phyloP scores from a whole-genome alignment of 352 stramenopile species.

The Globisporangium spiculum region DNA sequence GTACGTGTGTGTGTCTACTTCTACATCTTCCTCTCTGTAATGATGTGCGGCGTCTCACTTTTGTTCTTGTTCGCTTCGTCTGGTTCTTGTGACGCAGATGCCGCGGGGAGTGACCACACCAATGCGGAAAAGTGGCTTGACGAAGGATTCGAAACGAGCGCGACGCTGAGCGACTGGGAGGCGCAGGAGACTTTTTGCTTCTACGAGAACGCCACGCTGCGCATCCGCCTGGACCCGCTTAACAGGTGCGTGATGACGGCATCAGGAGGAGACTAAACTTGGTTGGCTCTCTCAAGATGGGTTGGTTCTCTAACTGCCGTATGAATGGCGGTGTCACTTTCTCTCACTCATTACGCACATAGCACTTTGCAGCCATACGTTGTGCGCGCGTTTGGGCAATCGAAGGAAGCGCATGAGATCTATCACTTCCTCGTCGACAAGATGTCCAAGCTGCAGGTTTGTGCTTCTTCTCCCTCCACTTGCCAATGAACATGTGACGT shows the following conservation, averaged over 20 bases:
- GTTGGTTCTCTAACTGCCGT: conserved; percentile 13
- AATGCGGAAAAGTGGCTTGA: conserved; percentile 45
- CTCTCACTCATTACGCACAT: neutral
- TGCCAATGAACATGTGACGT: neutral
- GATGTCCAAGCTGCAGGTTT: conserved; percentile 49
- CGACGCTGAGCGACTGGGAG: conserved; percentile 49
- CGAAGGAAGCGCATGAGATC: conserved; percentile 48
- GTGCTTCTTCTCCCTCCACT: neutral
- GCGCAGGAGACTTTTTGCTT: conserved; percentile 75
- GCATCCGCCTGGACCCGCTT: conserved; percentile 64
- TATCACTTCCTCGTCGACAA: conserved; percentile 49
- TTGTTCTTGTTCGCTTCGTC: neutral
- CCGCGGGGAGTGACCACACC: neutral
- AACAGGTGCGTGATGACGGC: conserved; percentile 41
- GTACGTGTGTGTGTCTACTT: neutral
- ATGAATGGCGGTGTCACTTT: conserved; percentile 6
- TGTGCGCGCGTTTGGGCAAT: conserved; percentile 66
- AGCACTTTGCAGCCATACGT: conserved; percentile 64
- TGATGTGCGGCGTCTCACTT: neutral
- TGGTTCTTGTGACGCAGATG: neutral
- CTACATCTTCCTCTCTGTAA: too few relatives aligned
- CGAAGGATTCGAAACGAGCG: conserved; percentile 35
- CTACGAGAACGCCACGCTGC: conserved; percentile 69
- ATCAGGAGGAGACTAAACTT: neutral
- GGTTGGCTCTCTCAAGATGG: neutral